Evolutionary conservation across 768 basidiomycete species (phyloP), one percentile per base, ranked within the genome.

Genomic region (Sarcodon aspratus): DNA sequence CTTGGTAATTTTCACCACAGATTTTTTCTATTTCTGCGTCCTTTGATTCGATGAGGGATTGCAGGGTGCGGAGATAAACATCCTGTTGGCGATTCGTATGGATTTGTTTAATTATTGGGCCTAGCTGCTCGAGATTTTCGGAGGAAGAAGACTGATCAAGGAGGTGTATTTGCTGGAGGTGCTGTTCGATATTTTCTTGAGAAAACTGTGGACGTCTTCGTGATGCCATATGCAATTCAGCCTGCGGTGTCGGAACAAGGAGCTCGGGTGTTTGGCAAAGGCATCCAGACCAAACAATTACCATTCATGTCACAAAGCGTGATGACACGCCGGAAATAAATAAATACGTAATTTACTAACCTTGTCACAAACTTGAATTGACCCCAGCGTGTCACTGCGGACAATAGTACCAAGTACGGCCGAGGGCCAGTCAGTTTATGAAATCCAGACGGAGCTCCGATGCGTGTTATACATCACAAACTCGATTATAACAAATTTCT

Each of bases 21-120:
- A 97, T 93, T 51, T 78, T 80, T 68, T 98, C 91, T 63, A 99
- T 99, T 65, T 98, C 95, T 52, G 78, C 74, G 63, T 99, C 96
- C 69, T 97, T 96, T 54, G 92, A 81, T 59, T 91, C 82, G 51
- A 97, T 85, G 58, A 97, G 85, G n/a, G 70, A 73, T 59, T 88
- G 84, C 38, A 97, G 70, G 40, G 83, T 87, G 47, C 85, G 79
- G 48, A 98, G 75, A 66, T 91, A 98, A 9, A 79, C 75, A 49
- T 96, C 93, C 59, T 96, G 92, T 57, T 89, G 86, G 46, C 85
- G 73, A 61, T 80, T 87, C 55, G 81, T 78, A 66, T 94, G 85
- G 55, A 96, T 89, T 55, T 92, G 88, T 64, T 91, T 93, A 64
- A 97, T 91, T 34, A 97, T 81, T 33, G 94, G 94, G 21, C 88